These are phyloP conservation scores for Murraya paniculata DNA, from an alignment of 345 rosid genomes.

Conservation along the genomic window DNA sequence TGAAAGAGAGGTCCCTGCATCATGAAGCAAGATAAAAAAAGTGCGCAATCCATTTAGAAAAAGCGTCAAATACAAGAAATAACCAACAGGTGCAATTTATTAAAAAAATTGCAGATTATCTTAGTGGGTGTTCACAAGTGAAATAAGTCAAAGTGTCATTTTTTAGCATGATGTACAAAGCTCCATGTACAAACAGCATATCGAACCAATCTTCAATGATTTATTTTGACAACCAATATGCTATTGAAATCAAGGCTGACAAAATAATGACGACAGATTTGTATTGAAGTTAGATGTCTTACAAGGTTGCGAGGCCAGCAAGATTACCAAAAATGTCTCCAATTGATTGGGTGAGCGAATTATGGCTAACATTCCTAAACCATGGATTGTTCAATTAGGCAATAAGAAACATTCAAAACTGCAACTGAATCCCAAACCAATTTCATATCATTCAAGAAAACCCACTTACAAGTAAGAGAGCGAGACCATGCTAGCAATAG, in stretches of 20 bases:
- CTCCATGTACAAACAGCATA: not conserved
- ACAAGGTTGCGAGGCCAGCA: slow-evolving; percentile 56
- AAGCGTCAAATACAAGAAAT: not conserved
- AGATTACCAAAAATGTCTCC: slow-evolving; percentile 71
- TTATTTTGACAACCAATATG: not conserved
- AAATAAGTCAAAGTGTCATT: not conserved
- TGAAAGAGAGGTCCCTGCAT: slow-evolving; percentile 90
- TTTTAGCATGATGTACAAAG: not conserved
- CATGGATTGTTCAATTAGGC: slow-evolving; percentile 7
- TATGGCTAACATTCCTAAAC: slow-evolving; percentile 73
- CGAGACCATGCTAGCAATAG: slow-evolving; percentile 68
- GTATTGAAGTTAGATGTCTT: slow-evolving; percentile 35
- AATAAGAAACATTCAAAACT: slow-evolving; percentile 2
- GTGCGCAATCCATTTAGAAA: not conserved
- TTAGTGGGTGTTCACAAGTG: not conserved
- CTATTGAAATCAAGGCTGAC: slow-evolving; percentile 1
- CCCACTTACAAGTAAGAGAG: slow-evolving; percentile 76
- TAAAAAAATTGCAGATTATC: not conserved
- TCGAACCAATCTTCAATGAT: not conserved
- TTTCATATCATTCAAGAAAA: slow-evolving; percentile 22
- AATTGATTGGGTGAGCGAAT: slow-evolving; percentile 63
- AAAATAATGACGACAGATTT: not conserved
- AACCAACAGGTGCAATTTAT: not conserved
- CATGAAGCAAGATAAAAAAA: not conserved
- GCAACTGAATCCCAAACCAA: slow-evolving; percentile 12